phyloP scores from a whole-genome alignment of 352 stramenopile genomes.

The Labyrinthula sp. region DNA sequence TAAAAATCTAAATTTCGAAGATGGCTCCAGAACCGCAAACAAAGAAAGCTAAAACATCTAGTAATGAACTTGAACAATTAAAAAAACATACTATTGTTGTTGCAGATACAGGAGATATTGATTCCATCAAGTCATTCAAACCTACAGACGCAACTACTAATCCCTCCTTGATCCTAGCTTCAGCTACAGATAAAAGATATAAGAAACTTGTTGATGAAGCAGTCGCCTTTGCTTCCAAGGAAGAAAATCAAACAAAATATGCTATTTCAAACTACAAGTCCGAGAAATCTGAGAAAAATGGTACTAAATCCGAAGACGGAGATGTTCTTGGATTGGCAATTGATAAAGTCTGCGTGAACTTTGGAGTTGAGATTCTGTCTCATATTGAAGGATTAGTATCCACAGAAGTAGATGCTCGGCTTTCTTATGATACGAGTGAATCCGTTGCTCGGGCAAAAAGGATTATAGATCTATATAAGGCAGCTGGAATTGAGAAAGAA shows the following conservation, averaged over 20 bases:
- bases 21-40: slow-evolving; percentile 20
- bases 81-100: slow-evolving; percentile 90
- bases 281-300: slow-evolving; percentile 28
- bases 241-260: slow-evolving; percentile 46
- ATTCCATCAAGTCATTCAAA: slow-evolving; percentile 49
- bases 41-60: slow-evolving; percentile 24
- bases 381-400: slow-evolving; percentile 89
- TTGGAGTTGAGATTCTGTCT: slow-evolving; percentile 83
- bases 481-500: slow-evolving; percentile 69
- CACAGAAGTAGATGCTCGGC: slow-evolving; percentile 85
- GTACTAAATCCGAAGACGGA: slow-evolving; percentile 51
- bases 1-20: too few relatives aligned
- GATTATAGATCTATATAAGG: slow-evolving; percentile 88
- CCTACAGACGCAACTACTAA: slow-evolving; percentile 72
- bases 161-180: slow-evolving; percentile 93
- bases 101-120: slow-evolving; percentile 84
- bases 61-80: slow-evolving; percentile 59
- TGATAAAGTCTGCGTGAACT: slow-evolving; percentile 92
- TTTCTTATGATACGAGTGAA: slow-evolving; percentile 80
- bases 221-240: slow-evolving; percentile 71
- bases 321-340: slow-evolving; percentile 72
- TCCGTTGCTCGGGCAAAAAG: slow-evolving; percentile 59
- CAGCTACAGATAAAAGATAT: slow-evolving; percentile 81
- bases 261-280: slow-evolving; percentile 6
- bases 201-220: slow-evolving; percentile 78